Percentiles rank a stretch among this genome's conserved stretches.
These are phyloP conservation scores for Brassica rapa DNA, from an alignment of 345 rosid species.

Conservation along the genomic window DNA sequence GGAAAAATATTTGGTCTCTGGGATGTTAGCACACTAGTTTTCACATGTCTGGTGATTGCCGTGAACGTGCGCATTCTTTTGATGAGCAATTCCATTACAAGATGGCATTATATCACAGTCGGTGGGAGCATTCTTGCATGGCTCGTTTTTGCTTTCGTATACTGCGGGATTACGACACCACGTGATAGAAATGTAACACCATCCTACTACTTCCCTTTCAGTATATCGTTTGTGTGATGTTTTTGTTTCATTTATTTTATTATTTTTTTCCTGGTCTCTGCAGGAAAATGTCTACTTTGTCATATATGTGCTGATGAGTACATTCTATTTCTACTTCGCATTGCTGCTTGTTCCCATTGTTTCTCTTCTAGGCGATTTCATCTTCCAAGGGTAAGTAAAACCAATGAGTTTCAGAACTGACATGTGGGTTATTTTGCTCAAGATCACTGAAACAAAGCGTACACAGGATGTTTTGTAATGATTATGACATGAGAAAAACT, in stretches of 20 bases:
- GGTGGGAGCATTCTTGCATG: slow-evolving; percentile 93
- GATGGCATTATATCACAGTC: slow-evolving; percentile 84
- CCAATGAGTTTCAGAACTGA: not conserved
- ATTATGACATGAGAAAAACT: slow-evolving; percentile 7
- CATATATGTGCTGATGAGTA: slow-evolving; percentile 86
- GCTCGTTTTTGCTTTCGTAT: slow-evolving; percentile 74
- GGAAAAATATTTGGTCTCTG: slow-evolving; percentile 91
- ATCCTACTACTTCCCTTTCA: not conserved
- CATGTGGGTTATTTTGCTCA: not conserved
- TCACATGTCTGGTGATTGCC: slow-evolving; percentile 89
- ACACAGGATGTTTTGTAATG: not conserved
- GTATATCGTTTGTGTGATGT: not conserved
- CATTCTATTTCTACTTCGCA: slow-evolving; percentile 79
- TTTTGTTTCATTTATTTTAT: not conserved
- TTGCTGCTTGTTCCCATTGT: slow-evolving; percentile 78
- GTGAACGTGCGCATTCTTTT: slow-evolving; percentile 92
- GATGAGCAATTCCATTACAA: slow-evolving; percentile 91
- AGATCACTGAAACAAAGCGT: not conserved
- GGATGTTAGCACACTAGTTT: slow-evolving; percentile 98
- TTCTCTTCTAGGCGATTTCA: slow-evolving; percentile 92
- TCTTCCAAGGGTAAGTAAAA: slow-evolving; percentile 73
- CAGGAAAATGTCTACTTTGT: slow-evolving; percentile 85
- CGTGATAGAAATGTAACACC: slow-evolving; percentile 45
- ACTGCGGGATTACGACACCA: slow-evolving; percentile 64
- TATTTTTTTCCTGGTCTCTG: slow-evolving; percentile 6